A percentile compares a stretch with the other conserved stretches of the same genome.
Conservation (phyloP, 164 flowering plant genomes). For the Brasenia schreberi region DNA sequence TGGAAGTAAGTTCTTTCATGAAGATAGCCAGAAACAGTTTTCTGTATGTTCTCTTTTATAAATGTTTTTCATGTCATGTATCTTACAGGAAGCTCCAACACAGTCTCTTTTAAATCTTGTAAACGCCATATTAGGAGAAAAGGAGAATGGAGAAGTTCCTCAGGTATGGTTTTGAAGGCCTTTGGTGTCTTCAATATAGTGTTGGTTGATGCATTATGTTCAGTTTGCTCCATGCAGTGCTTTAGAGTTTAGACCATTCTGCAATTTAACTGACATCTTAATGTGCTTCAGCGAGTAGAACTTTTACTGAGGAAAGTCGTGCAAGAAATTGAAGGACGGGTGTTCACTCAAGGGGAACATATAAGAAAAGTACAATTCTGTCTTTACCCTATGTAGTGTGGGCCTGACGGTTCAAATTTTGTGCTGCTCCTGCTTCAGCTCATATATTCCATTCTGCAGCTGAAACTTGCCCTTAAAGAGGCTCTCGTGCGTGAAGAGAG, state of each 20-base stretch:
- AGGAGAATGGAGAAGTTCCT: constrained; percentile 62
- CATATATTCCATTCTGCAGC: constrained; percentile 32
- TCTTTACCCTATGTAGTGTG: not conserved
- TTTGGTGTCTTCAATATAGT: too few relatives aligned
- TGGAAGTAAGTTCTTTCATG: constrained; percentile 40
- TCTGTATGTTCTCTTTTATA: not conserved
- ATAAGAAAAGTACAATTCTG: constrained; percentile 40
- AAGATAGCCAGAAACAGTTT: not conserved
- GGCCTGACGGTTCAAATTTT: not conserved
- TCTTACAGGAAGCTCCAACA: constrained; percentile 63
- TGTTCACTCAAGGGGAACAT: constrained; percentile 59
- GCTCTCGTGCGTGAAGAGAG: constrained; percentile 52
- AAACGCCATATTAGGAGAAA: constrained; percentile 57
- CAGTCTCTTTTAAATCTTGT: constrained; percentile 53
- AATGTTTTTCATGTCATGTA: constrained; percentile 7
- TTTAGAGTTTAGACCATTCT: not conserved
- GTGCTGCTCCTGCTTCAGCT: constrained; percentile 7
- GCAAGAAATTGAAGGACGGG: constrained; percentile 64
- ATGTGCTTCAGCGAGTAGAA: constrained; percentile 42
- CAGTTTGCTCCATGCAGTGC: not conserved
- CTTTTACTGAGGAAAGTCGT: constrained; percentile 47
- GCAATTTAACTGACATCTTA: not conserved
- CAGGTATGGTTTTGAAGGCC: constrained; percentile 40
- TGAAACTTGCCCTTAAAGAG: constrained; percentile 47
- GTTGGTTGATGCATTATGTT: not conserved